These are phyloP conservation scores for Ustilago loliicola DNA, from an alignment of 1,284 basidiomycete species.

Conservation along the genomic window DNA sequence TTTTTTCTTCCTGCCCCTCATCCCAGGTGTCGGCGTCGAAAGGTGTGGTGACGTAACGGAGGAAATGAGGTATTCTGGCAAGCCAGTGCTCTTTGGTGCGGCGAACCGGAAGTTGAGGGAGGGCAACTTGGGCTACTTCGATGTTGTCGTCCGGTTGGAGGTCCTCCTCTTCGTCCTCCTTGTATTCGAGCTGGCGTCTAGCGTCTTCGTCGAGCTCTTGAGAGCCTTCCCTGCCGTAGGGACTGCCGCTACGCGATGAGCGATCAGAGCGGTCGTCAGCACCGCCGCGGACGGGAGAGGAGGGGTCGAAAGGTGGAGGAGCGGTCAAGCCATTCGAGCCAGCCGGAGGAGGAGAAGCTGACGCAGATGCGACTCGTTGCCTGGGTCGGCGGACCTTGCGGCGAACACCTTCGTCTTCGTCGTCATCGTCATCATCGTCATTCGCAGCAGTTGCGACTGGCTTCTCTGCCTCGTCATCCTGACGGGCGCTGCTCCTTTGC, in stretches of 20 bases:
- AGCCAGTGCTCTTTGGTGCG: slow-evolving; percentile 66
- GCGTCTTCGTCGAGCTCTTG: slow-evolving; percentile 51
- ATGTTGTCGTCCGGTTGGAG: slow-evolving; percentile 76
- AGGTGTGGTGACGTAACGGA: slow-evolving; percentile 58
- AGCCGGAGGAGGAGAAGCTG: slow-evolving; percentile 39
- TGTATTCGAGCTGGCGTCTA: slow-evolving; percentile 59
- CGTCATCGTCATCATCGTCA: slow-evolving; percentile 47
- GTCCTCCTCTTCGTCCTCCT: slow-evolving; percentile 71
- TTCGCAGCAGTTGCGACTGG: background rate
- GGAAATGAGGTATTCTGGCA: slow-evolving; percentile 67
- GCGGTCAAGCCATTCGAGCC: slow-evolving; percentile 31
- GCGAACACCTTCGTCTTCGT: slow-evolving; percentile 43
- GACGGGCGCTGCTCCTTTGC: slow-evolving; percentile 12
- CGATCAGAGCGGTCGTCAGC: slow-evolving; percentile 28
- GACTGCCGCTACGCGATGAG: slow-evolving; percentile 44
- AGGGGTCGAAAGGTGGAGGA: slow-evolving; percentile 32
- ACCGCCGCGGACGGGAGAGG: slow-evolving; percentile 22
- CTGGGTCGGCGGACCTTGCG: slow-evolving; percentile 43
- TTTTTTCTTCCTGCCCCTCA: slow-evolving; percentile 59
- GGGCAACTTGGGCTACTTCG: slow-evolving; percentile 72
- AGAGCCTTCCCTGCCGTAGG: slow-evolving; percentile 34
- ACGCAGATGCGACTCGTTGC: slow-evolving; percentile 41
- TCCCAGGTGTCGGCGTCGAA: slow-evolving; percentile 62
- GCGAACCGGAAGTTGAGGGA: slow-evolving; percentile 62
- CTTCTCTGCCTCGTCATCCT: slow-evolving; percentile 1